Evolutionary conservation across 2,329 filamentous ascomycete species (phyloP), one percentile per base, ranked within the genome.

Genomic region (Bipolaris gigantea): DNA sequence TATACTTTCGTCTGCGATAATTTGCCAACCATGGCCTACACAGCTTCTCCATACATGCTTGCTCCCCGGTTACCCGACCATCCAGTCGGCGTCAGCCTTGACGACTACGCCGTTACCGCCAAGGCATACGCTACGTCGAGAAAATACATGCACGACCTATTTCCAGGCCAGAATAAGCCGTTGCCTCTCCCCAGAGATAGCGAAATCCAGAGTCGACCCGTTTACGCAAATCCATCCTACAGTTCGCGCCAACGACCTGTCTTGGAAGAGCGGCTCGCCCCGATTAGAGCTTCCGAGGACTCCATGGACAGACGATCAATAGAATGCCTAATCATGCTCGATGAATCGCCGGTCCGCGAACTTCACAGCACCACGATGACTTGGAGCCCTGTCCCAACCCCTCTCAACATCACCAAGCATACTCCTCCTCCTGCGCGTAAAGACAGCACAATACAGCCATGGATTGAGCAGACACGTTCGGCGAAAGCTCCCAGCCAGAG

Each of bases 61-160:
- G 56, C 63, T 27, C 57, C 66, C n/a, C 44, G 60, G n/a, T 55
- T 68, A 9, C 65, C 65, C 7, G 63, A 56, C 48, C 55, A 56
- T 52, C 63, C 60, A 30, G 63, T 65, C 54, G 63, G 63, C 43
- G 56, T 65, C 10, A 61, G 67, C 48, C 66, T 66, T 33, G 38
- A 58, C 1, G 60, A 42, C 8, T 61, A 66, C 51, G n/a, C 53
- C 11, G 23, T 40, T n/a, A 56, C 48, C 10, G 32, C 46, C 10
- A 48, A 51, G 19, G 42, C 55, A 23, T 33, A 23, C 30, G 45
- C 52, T 32, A 48, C 50, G 1, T 33, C 59, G 2, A 53, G 49
- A 23, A 53, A 57, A 15, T 49, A 52, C 18, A 49, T 50, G 33
- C 51, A 53, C 19, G 45, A 55, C 19, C 39, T 45, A 2, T 53